Evolutionary conservation across 805 yeast species (phyloP), one percentile per base, ranked within the genome.

Genomic region (Scheffersomyces lignosus): DNA sequence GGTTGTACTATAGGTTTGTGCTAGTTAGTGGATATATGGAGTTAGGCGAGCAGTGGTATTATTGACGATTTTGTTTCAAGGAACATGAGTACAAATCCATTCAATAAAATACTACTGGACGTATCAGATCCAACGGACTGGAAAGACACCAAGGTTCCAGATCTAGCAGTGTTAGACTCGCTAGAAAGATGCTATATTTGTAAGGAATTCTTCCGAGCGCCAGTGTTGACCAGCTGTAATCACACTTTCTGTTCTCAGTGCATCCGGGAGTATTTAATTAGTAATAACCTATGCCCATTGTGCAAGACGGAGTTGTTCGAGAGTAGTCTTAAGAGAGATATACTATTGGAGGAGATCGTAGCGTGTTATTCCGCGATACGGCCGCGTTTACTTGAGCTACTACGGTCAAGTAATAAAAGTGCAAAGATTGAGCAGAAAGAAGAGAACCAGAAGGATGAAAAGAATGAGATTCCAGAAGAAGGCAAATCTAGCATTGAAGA

Each of bases 241-340:
- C 97, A 90, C 58, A 81, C 90, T 1, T 90, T 88, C 57, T 90
- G 98, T 60, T 87, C 96, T 0, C 71, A 81, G 10, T 90, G 98
- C 57, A 85, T 90, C 18, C 70, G 96, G 40, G 77, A 83, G 43
- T 78, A 83, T 44, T 61, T 90, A 27, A 64, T 78, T n/a, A 60
- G 60, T 26, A 77, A 75, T 20, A 73, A 75, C 14, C 65, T 72
- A 40, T 90, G 97, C 52, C 96, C 97, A 0, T 61, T 86, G 34
- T 90, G 97, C 57, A 73, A 82, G 16, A 70, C 75, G 17, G 86
- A 81, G 47, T 75, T 82, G 20, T 76, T 80, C 52, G 90, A 86
- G 43, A 79, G 90, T 33, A 75, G 77, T 45, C 60, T 90, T 31
- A 72, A 81, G 41, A 76, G 85, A 46, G 86, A 83, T 30, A 71